Base-by-base conservation (phyloP, 495 filamentous ascomycete genomes). In the Staphylotrichum longicolle region DNA sequence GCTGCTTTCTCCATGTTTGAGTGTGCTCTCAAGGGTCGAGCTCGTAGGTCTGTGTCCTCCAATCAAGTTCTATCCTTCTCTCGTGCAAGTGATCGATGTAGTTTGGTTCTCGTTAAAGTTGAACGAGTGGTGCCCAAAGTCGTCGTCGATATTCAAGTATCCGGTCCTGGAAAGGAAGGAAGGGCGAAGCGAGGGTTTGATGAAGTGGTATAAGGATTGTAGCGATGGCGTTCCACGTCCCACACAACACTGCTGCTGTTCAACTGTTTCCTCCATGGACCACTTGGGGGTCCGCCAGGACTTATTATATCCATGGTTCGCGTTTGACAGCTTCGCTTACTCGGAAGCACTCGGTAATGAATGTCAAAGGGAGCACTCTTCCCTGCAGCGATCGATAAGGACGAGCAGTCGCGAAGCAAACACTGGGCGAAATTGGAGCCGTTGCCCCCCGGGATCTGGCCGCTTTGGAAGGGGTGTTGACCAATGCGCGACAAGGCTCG, bases 321-420 rank as follows among this genome's bases (percentile, higher is more conserved):
- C 15, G 2, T 8, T 50, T 2, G 12, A 41, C 12, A 35, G 34
- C 48, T 37, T 53, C 35, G 14, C 15, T 60, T 15, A 10, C 34
- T 66, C 66, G 66, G 66, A 32, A 30, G 33, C 14, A 30, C 42
- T 68, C 60, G 63, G 66, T 27, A 59, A 63, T 55, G 39, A 42
- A 3, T 39, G 4, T 35, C 11, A 14, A 45, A 5, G 37, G 27
- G 27, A 44, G 20, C n/a, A 3, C 42, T 39, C 34, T 48, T 49
- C 66, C 58, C 47, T 62, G 57, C 50, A 41, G 42, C 33, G 55
- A 66, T 66, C 60, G 44, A 54, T 8, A 53, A 51, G 45, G 44
- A 48, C 54, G 50, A 30, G 34, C 47, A 51, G 37, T 46, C 56
- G 60, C 60, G 64, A 66, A 15, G 8, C 7, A 42, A 33, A 47